phyloP scores from a whole-genome alignment of 2,329 filamentous ascomycete genomes.

The Bertia moriformis region DNA sequence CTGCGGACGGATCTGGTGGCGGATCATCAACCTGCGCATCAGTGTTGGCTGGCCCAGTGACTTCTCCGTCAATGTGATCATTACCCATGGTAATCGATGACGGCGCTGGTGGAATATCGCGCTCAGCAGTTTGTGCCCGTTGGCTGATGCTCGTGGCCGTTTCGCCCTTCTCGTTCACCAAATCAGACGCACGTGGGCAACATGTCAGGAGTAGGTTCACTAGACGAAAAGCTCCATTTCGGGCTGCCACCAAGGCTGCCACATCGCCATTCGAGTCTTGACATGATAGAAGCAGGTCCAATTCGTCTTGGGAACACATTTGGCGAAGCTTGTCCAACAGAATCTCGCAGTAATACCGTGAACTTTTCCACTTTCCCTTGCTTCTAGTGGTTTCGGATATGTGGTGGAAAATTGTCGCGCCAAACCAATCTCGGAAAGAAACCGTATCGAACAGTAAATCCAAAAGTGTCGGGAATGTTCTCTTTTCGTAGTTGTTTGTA shows the following conservation, averaged over 20 bases:
- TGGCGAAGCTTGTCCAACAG: conserved; percentile 46
- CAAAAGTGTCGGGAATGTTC: conserved; percentile 43
- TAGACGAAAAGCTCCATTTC: conserved; percentile 47
- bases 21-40: conserved; percentile 7
- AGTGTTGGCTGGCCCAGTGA: conserved; percentile 7
- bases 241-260: conserved; percentile 46
- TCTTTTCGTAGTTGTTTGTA: conserved; percentile 53
- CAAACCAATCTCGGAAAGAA: conserved; percentile 43
- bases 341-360: conserved; percentile 51
- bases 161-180: conserved; percentile 42
- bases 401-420: conserved; percentile 53
- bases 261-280: conserved; percentile 49
- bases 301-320: conserved; percentile 35
- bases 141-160: conserved; percentile 44
- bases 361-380: conserved; percentile 47
- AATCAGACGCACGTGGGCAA: conserved; percentile 38
- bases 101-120: conserved; percentile 38
- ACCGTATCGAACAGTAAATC: conserved; percentile 42
- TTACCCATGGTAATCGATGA: conserved; percentile 20
- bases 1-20: conserved; percentile 11
- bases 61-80: conserved; percentile 15
- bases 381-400: conserved; percentile 46
- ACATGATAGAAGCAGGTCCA: conserved; percentile 38
- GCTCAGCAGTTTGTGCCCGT: conserved; percentile 31
- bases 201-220: conserved; percentile 42